Conservation (phyloP, 2,329 filamentous ascomycete species). For the Pseudomassariella vexata region DNA sequence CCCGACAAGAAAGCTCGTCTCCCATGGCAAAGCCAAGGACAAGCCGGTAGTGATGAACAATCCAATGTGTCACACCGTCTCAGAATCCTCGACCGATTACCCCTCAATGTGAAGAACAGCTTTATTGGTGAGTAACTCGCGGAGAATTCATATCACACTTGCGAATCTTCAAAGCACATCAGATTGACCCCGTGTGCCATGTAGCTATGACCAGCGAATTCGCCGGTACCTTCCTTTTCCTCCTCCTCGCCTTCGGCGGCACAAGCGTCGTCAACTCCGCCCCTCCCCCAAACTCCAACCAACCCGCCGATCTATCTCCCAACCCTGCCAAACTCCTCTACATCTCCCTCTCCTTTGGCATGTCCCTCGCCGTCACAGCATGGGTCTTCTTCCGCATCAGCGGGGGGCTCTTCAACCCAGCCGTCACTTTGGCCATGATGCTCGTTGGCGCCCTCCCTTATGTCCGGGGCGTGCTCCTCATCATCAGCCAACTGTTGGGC, state of each 20-base stretch:
- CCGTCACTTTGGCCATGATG: slow-evolving; percentile 9
- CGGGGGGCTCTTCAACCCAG: slow-evolving; percentile 11
- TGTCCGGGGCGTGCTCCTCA: slow-evolving; percentile 2
- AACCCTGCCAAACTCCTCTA: slow-evolving; percentile 16
- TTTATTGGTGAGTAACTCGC: too few relatives aligned
- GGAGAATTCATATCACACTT: too few relatives aligned
- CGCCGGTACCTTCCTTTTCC: slow-evolving; percentile 35
- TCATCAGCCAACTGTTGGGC: slow-evolving; percentile 5
- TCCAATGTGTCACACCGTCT: too few relatives aligned
- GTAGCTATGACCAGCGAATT: slow-evolving; percentile 24
- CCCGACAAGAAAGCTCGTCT: too few relatives aligned
- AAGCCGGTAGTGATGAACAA: too few relatives aligned
- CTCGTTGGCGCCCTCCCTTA: slow-evolving; percentile 5
- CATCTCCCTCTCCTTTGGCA: slow-evolving; percentile 22
- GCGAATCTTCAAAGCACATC: too few relatives aligned
- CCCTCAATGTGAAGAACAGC: too few relatives aligned
- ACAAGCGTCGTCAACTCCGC: slow-evolving; percentile 20
- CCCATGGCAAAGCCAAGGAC: too few relatives aligned
- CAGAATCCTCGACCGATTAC: too few relatives aligned
- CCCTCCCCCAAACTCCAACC: slow-evolving; percentile 6
- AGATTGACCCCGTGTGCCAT: too few relatives aligned
- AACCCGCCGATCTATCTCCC: not conserved
- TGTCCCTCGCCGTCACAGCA: slow-evolving; percentile 26
- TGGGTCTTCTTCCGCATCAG: slow-evolving; percentile 32
- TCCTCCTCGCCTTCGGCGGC: slow-evolving; percentile 35